phyloP scores from a whole-genome alignment of 2,329 filamentous ascomycete genomes.

The Alternaria ethzedia region DNA sequence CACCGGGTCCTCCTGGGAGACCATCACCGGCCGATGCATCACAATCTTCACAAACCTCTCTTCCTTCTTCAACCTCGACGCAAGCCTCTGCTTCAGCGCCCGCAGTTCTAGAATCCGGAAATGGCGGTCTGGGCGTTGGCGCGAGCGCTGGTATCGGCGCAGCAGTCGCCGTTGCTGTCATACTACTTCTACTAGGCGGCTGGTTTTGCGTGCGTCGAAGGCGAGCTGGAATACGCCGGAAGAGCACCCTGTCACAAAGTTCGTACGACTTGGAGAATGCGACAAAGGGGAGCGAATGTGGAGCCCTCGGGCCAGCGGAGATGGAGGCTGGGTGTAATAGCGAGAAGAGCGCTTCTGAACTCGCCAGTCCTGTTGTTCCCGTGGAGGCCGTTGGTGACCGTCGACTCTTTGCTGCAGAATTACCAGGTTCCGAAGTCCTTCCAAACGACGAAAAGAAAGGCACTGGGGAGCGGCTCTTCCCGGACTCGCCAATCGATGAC shows the following conservation, averaged over 20 bases:
- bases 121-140: constrained; percentile 10
- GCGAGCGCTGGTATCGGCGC: constrained; percentile 26
- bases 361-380: constrained; percentile 15
- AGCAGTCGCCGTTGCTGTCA: constrained; percentile 18
- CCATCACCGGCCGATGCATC: background rate
- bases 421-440: constrained; percentile 16
- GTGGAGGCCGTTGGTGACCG: constrained; percentile 10
- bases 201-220: constrained; percentile 22
- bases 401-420: constrained; percentile 15
- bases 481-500: constrained; percentile 20
- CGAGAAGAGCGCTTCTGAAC: constrained; percentile 12
- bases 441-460: background rate
- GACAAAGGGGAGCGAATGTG: constrained; percentile 4
- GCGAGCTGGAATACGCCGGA: background rate
- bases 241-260: constrained; percentile 3
- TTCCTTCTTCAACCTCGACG: constrained; percentile 4
- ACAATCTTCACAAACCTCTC: background rate
- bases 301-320: background rate
- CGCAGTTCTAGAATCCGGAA: background rate
- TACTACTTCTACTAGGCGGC: constrained; percentile 13
- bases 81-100: background rate
- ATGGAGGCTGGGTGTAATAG: background rate
- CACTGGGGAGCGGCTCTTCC: constrained; percentile 16
- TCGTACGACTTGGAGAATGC: constrained; percentile 22
- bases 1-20: background rate